phyloP scores from a whole-genome alignment of 805 yeast species.

The Pichia rugopelliculosa region DNA sequence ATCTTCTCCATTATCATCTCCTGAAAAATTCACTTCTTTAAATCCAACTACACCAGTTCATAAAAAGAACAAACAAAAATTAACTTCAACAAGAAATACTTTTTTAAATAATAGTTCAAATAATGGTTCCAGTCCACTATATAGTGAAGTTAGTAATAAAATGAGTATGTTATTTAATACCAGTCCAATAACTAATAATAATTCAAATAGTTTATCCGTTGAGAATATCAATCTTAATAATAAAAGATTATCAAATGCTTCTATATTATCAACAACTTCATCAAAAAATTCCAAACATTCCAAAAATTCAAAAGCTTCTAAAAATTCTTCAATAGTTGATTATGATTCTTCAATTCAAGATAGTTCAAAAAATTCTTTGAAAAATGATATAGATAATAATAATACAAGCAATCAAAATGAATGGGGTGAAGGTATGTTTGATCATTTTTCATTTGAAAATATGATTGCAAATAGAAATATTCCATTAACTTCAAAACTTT shows the following conservation, averaged over 20 bases:
- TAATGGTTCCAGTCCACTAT: constrained; percentile 11
- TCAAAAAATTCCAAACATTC: not conserved
- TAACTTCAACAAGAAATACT: constrained; percentile 3
- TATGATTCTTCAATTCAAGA: not conserved
- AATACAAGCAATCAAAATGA: not conserved
- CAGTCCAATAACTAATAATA: not conserved
- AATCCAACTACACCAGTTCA: not conserved
- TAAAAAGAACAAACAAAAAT: constrained; percentile 1
- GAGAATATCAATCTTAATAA: not conserved
- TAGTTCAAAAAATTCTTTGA: no score
- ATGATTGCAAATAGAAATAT: constrained; percentile 2
- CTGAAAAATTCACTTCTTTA: not conserved
- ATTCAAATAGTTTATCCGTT: not conserved
- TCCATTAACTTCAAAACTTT: not conserved
- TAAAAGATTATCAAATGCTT: not conserved
- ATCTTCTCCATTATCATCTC: not conserved
- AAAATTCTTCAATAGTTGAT: not conserved
- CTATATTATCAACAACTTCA: not conserved
- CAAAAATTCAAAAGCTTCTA: not conserved
- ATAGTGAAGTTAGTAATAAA: constrained; percentile 13
- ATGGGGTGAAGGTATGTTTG: constrained; percentile 11
- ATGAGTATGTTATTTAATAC: constrained; percentile 9
- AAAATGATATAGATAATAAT: no score
- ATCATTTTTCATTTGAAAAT: constrained; percentile 12
- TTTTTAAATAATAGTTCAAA: not conserved